Base-by-base conservation (phyloP, 2,329 filamentous ascomycete species). In the Clathrospora elynae region DNA sequence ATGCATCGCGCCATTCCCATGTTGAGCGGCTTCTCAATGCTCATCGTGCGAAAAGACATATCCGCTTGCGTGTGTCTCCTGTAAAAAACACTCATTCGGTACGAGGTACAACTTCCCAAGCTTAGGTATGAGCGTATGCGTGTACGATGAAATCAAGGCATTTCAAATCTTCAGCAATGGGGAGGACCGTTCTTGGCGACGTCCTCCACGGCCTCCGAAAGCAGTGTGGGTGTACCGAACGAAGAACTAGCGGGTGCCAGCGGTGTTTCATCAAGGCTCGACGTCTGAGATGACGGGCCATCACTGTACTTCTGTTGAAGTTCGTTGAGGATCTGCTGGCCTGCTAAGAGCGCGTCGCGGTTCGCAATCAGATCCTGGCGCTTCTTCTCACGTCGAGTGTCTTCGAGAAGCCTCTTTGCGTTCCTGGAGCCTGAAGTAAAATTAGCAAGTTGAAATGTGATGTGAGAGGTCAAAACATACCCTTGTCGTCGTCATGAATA, bases 401-500 rank as follows among this genome's bases (percentile, higher is more conserved):
- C 35, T 12, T 58, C 57, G 6, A 59, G 45, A 11, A 61, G 46
- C 10, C 23, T 30, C 3, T 49, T 41, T 0, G 57, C 57, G 13
- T 47, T 53, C 1, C 33, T 25, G 3, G 49, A 29, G 3, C 49
- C 51, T 55, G 12, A 0, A 4, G 6, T 9, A 1, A n/a, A 16
- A 20, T 53, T 29, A 51, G 47, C 26, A 28, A 13, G 2, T 14
- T n/a, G 22, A 17, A 0, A 30, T 2, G 2, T 13, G 12, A 2
- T 10, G 6, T 1, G 6, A 22, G 11, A n/a, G 7, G 5, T n/a
- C 2, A 5, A 22, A 16, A 35, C 61, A 25, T 46, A 60, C 62
- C 61, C 17, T 62, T 40, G 1, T 46, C 18, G 1, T 45, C 51
- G 6, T 61, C 55, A 9, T 46, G 39, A 7, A 67, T 55, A 0